Base-by-base conservation (phyloP, 2,329 filamentous ascomycete species). In the Purpureocillium lavendulum region DNA sequence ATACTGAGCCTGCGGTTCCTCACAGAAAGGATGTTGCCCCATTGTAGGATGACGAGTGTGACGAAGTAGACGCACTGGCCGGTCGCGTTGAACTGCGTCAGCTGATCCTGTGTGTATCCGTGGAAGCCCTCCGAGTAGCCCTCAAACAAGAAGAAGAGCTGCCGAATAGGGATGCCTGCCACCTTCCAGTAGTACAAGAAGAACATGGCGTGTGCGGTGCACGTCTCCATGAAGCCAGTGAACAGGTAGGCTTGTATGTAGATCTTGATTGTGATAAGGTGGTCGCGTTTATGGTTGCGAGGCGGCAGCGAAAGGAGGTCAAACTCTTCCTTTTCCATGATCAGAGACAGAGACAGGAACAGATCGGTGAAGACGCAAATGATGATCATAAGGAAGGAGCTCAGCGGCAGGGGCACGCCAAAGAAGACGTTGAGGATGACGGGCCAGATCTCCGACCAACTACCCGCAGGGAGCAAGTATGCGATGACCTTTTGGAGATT, bases 371-470 rank as follows among this genome's bases (percentile, higher is more conserved):
- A 75, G 43, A 74, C 68, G 40, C 71, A 75, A 37, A 75, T 73
- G 44, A 75, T 71, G 46, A 75, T 75, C 71, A 76, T 76, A 32
- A 76, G 61, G 50, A 76, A 76, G 0, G 70, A 64, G 30, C 61
- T 67, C 0, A 76, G 50, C 0, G 70, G 70, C 0, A 71, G 58
- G 0, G 73, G 73, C 3, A 75, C 64, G 3, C 73, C 72, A 24
- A 75, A 70, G 48, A 70, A 74, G 40, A 76, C 71, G 44, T 76
- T 76, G 47, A 74, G 54, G 2, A 77, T 28, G 1, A 76, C 71
- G 0, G 73, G 73, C 70, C 71, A 75, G 45, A 77, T 74, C 50
- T 77, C 73, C 4, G 71, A 75, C 61, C 66, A 75, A 35, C 61
- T 66, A 30, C 73, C 72, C 0, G 73, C 72, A 0, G 70, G 71